Base-by-base conservation (phyloP, 2,329 filamentous ascomycete species). In the Lecanosticta acicola region DNA sequence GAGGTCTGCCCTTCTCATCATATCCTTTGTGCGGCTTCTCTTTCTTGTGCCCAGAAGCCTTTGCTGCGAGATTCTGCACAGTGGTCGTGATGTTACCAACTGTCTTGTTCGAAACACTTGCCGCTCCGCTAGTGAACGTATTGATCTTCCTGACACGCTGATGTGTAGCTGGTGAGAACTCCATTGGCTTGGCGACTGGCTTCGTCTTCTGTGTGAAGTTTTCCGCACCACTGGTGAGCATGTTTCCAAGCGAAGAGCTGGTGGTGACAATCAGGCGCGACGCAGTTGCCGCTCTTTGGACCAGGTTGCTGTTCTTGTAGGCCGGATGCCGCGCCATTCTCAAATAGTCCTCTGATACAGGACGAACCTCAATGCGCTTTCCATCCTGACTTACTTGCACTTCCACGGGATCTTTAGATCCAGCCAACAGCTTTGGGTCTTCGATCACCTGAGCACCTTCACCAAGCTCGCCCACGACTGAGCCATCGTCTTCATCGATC, bases 401-500 rank as follows among this genome's bases (percentile, higher is more conserved):
- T 62, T 90, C 84, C 39, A 93, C 87, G 2, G 87, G 87, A 53
- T 89, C 86, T 76, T 98, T 97, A 3, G 86, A 91, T n/a, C 93
- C 93, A 13, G 84, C 82, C 63, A 84, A 81, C 51, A 98, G 75
- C 41, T 75, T 77, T 20, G 79, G 74, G 54, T 90, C 80, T 61
- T 96, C 89, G 13, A 91, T 75, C 14, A 95, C 78, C 54, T 89
- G 75, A 60, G 87, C 91, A 14, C 84, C 85, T 47, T 91, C 85
- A 47, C 85, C 81, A 51, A 98, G 72, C 70, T 98, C 91, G 37
- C 93, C 93, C 20, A 98, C 86, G 7, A 98, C 86, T 58, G 87
- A 94, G 42, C 93, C 93, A 68, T 98, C 86, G 64, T 97, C 91
- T 68, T 98, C 93, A 62, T 98, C 89, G 13, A 98, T 75, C 8